Evolutionary conservation across 208 protist genomes (phyloP).

Genomic region (Phytomonas francai): DNA sequence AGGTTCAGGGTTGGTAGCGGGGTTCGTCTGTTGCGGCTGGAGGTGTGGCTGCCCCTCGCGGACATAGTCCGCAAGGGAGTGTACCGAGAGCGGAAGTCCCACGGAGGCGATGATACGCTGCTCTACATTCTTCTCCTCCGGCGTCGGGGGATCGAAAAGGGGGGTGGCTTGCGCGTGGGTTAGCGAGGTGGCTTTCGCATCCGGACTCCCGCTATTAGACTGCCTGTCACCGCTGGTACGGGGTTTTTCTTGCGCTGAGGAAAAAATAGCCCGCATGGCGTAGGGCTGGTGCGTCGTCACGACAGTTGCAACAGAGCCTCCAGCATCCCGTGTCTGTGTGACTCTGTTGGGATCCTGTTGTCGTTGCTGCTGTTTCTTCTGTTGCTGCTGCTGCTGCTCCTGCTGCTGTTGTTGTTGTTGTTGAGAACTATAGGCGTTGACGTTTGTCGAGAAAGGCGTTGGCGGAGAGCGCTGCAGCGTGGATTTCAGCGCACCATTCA

Average conservation of each 20-base stretch:
- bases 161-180: too few species aligned
- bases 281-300: constrained; percentile 4
- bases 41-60: constrained; percentile 38
- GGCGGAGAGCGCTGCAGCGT: neutral
- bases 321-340: neutral
- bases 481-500: neutral
- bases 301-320: neutral
- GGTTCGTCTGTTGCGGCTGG: constrained; percentile 6
- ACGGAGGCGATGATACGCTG: constrained; percentile 54
- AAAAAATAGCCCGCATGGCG: constrained; percentile 2
- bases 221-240: neutral
- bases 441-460: neutral
- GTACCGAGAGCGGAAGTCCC: constrained; percentile 45
- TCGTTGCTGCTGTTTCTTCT: constrained; percentile 1
- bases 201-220: too few species aligned
- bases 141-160: neutral
- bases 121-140: constrained; percentile 34
- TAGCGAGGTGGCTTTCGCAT: too few species aligned
- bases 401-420: too few species aligned
- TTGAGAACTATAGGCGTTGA: neutral
- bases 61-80: constrained; percentile 44
- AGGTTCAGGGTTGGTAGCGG: constrained; percentile 13
- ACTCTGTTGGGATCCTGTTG: neutral
- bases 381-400: neutral
- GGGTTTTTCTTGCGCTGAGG: neutral